phyloP scores from a whole-genome alignment of 768 basidiomycete genomes.

The Cubamyces sp. region DNA sequence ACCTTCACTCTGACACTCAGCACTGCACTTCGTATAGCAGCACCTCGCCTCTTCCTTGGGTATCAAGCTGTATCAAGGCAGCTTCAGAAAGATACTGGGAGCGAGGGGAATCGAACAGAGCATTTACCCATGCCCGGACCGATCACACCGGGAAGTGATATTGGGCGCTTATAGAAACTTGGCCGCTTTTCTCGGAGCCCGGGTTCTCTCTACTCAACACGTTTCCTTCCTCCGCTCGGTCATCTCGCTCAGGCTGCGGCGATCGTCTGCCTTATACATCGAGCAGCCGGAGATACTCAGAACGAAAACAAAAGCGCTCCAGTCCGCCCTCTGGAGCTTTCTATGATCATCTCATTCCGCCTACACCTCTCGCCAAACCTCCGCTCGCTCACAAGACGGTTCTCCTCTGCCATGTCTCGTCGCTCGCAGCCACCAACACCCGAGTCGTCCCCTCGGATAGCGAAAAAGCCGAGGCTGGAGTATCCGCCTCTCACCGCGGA shows the following conservation, averaged over 20 bases:
- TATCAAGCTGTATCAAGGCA: too few species aligned
- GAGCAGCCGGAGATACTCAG: not conserved
- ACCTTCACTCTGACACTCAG: too few species aligned
- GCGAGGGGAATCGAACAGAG: not conserved
- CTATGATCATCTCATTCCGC: not conserved
- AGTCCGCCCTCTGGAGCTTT: not conserved
- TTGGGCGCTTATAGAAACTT: not conserved
- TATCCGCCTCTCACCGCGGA: constrained; percentile 57
- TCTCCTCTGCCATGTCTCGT: constrained; percentile 48
- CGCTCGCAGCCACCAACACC: constrained; percentile 55
- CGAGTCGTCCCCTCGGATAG: constrained; percentile 41
- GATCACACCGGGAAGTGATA: not conserved
- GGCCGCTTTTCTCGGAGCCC: constrained; percentile 2
- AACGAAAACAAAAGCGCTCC: not conserved
- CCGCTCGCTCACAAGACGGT: constrained; percentile 5
- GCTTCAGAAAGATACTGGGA: too few species aligned
- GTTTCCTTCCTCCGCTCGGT: not conserved
- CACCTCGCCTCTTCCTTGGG: too few species aligned
- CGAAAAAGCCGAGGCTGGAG: constrained; percentile 59
- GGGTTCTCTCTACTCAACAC: not conserved
- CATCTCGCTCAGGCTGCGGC: not conserved
- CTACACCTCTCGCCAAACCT: not conserved
- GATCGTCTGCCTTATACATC: not conserved
- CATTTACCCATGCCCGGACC: too few species aligned
- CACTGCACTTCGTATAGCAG: too few species aligned